phyloP scores from a whole-genome alignment of 2,329 filamentous ascomycete species.

The Pyrenophora seminiperda region DNA sequence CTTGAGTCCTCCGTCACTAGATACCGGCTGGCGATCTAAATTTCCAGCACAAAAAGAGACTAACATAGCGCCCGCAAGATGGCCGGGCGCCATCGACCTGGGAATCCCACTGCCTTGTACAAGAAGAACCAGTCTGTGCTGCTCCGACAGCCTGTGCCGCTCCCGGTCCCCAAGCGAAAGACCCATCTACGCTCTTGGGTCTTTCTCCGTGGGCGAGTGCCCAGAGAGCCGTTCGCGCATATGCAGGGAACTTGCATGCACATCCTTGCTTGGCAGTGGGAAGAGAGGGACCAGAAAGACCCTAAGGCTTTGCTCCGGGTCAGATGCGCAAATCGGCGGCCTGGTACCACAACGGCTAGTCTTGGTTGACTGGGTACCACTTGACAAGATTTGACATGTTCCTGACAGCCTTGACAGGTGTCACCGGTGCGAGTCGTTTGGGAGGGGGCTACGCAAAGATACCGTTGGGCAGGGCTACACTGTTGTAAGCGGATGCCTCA shows the following conservation, averaged over 20 bases:
- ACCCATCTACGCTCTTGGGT: not conserved
- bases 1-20: too few species aligned
- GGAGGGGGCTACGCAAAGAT: not conserved
- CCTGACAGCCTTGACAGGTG: constrained; percentile 35
- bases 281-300: not conserved
- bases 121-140: too few species aligned
- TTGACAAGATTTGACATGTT: constrained; percentile 12
- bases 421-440: constrained; percentile 24
- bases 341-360: constrained; percentile 11
- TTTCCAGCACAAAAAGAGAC: not conserved
- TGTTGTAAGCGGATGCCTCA: not conserved
- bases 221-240: not conserved
- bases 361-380: not conserved
- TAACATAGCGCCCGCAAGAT: constrained; percentile 11
- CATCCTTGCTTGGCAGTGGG: constrained; percentile 5
- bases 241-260: constrained; percentile 11
- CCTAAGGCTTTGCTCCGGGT: constrained; percentile 10
- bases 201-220: not conserved
- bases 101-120: constrained; percentile 5
- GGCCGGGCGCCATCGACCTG: constrained; percentile 12
- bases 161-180: not conserved
- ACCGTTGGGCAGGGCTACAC: not conserved
- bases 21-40: not conserved
- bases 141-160: not conserved
- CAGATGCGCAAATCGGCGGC: constrained; percentile 18